Evolutionary conservation across 129 eudicot genomes (phyloP).

Genomic region (Centaurea solstitialis): DNA sequence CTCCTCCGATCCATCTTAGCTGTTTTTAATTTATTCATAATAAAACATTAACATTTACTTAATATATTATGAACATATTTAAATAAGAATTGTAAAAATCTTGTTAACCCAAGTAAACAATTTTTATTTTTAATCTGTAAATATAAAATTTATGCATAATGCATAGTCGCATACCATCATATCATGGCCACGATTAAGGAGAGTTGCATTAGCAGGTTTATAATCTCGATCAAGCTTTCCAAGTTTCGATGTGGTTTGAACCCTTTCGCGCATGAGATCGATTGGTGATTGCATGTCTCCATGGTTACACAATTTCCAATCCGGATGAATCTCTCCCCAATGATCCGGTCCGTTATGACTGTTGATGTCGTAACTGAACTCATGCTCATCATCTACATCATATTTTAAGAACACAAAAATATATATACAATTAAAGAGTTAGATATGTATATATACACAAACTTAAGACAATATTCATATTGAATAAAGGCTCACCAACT

Average conservation of each 20-base stretch:
- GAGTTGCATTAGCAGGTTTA: constrained; percentile 55
- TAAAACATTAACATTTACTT: not conserved
- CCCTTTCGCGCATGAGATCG: constrained; percentile 50
- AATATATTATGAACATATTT: not conserved
- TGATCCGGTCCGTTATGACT: constrained; percentile 46
- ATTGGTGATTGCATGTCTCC: constrained; percentile 81
- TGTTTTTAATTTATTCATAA: not conserved
- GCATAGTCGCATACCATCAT: constrained; percentile 44
- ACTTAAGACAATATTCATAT: not conserved
- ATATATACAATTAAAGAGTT: not conserved
- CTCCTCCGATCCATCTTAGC: constrained; percentile 50
- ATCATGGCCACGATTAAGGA: constrained; percentile 73
- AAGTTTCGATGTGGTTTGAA: constrained; percentile 34
- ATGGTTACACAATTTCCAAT: constrained; percentile 52
- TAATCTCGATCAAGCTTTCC: constrained; percentile 52
- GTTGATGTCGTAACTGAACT: constrained; percentile 39
- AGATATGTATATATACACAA: not conserved
- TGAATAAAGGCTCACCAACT: constrained; percentile 45
- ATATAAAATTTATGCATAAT: too few species aligned
- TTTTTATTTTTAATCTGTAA: too few species aligned
- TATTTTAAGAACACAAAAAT: not conserved
- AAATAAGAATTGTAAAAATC: not conserved
- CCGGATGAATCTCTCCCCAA: constrained; percentile 61
- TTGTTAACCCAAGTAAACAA: not conserved
- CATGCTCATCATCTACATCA: constrained; percentile 53